These are phyloP conservation scores for Parietichytrium sp. DNA, from an alignment of 108 stramenopile species.

Conservation along the genomic window DNA sequence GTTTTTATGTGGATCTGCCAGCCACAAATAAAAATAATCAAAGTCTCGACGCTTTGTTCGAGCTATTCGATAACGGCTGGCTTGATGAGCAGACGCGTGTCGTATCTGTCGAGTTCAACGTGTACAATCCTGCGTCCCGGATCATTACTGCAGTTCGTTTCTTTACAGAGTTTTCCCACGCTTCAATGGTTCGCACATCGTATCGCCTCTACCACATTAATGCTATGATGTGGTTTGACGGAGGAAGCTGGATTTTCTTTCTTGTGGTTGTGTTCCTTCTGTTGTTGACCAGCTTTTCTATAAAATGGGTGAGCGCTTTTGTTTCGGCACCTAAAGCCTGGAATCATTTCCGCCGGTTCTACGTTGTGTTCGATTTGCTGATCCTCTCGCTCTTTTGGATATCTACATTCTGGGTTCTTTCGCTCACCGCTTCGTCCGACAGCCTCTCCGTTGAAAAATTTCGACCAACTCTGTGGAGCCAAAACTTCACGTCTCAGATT, in stretches of 20 bases:
- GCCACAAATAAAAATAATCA: neutral
- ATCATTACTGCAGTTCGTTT: neutral
- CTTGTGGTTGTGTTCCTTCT: neutral
- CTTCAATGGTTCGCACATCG: neutral
- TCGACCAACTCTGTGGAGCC: neutral
- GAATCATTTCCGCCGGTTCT: neutral
- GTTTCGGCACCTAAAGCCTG: neutral
- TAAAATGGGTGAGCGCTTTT: neutral
- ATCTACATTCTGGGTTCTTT: neutral
- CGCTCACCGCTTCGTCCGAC: neutral
- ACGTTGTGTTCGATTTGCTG: neutral
- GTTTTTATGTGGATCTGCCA: neutral
- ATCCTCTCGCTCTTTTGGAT: neutral
- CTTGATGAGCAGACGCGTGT: neutral
- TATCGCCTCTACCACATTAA: constrained; percentile 20
- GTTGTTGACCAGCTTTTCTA: neutral
- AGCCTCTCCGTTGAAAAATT: neutral
- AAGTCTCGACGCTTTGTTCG: neutral
- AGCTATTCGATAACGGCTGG: neutral
- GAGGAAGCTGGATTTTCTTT: neutral
- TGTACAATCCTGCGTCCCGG: constrained; percentile 18
- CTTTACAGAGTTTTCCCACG: constrained; percentile 9
- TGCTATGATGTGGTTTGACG: neutral
- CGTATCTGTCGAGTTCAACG: constrained; percentile 33
- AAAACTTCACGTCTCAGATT: neutral